Conservation (phyloP, 257 asterid genomes). For the Jasminum sambac region DNA sequence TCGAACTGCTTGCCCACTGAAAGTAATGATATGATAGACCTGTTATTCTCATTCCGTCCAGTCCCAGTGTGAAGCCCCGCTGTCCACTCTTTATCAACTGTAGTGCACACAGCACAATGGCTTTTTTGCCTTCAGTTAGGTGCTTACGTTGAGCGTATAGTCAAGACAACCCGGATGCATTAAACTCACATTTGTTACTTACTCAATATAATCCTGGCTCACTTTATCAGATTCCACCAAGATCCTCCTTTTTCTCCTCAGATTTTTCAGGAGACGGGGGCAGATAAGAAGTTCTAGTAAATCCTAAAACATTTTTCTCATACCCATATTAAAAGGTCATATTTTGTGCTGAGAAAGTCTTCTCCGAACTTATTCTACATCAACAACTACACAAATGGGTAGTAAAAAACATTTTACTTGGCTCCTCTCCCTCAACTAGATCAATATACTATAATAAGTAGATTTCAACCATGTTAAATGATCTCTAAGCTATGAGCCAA, state of each 20-base stretch:
- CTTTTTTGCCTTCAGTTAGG: background rate
- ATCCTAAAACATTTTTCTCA: background rate
- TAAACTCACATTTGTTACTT: background rate
- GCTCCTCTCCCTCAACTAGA: background rate
- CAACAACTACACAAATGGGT: background rate
- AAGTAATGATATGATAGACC: background rate
- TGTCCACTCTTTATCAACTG: background rate
- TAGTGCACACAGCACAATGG: background rate
- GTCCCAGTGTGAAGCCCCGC: background rate
- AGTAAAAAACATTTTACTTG: background rate
- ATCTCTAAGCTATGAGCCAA: slow-evolving; percentile 2
- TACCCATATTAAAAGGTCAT: background rate
- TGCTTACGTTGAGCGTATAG: background rate
- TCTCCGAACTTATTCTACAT: background rate
- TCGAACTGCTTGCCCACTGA: background rate
- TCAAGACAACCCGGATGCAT: background rate
- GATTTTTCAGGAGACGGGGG: background rate
- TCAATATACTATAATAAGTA: background rate
- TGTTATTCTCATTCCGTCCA: background rate
- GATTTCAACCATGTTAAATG: background rate
- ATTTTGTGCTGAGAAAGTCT: background rate
- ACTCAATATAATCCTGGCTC: background rate
- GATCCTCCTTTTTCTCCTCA: background rate
- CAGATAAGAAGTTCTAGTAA: background rate
- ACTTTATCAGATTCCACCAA: background rate